Percentiles rank a stretch among this genome's conserved stretches.
Evolutionary conservation across 768 basidiomycete species (phyloP).

Genomic region (Boletales sp.): DNA sequence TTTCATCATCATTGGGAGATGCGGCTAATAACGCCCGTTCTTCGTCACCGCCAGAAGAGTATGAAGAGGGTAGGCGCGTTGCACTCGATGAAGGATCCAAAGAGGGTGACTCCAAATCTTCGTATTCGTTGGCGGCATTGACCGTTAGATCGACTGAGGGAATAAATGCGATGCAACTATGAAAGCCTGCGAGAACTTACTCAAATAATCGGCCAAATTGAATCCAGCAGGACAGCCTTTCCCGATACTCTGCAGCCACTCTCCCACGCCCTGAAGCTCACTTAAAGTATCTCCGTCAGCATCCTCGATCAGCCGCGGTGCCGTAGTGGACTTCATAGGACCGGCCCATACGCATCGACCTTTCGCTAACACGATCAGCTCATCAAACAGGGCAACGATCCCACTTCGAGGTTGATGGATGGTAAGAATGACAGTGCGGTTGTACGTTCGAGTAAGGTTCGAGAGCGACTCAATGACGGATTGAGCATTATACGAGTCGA

Average conservation of each 20-base stretch:
- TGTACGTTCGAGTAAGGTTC: constrained; percentile 81
- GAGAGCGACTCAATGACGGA: constrained; percentile 91
- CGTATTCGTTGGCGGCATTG: constrained; percentile 44
- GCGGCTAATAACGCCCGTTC: constrained; percentile 57
- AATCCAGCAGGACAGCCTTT: constrained; percentile 88
- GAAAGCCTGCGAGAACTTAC: constrained; percentile 56
- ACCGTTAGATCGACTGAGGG: constrained; percentile 67
- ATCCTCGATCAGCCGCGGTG: constrained; percentile 5
- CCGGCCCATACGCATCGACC: constrained; percentile 54
- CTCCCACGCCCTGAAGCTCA: constrained; percentile 30
- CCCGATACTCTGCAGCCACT: constrained; percentile 77
- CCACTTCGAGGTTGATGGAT: constrained; percentile 98
- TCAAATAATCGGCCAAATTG: constrained; percentile 96
- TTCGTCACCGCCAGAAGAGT: constrained; percentile 56
- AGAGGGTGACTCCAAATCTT: constrained; percentile 34
- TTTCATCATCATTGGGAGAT: constrained; percentile 43
- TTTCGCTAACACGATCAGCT: constrained; percentile 78
- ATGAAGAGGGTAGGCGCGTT: constrained; percentile 33
- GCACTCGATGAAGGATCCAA: constrained; percentile 22
- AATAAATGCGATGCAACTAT: neutral
- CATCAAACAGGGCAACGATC: constrained; percentile 94
- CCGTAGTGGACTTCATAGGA: constrained; percentile 19
- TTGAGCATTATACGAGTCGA: constrained; percentile 93
- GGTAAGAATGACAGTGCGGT: constrained; percentile 94
- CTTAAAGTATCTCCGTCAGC: constrained; percentile 8